Evolutionary conservation across 2,329 filamentous ascomycete genomes (phyloP), one percentile per base, ranked within the genome.

Genomic region (Talaromyces sp.): DNA sequence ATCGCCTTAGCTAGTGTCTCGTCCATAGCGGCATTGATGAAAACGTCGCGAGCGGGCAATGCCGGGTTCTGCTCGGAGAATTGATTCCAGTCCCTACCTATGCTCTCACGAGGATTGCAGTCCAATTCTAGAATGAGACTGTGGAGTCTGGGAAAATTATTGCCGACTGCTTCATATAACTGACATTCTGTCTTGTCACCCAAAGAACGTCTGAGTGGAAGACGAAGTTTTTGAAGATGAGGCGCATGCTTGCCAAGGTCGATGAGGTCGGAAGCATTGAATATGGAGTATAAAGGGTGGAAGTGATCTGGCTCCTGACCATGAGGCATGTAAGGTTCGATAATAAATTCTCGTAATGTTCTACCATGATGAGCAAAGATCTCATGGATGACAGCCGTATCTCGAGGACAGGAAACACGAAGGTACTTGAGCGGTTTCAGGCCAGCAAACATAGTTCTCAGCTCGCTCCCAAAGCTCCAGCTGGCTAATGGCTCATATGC

Each of bases 21-120:
- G 51, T 62, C 56, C 41, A 53, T 62, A 5, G 62, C 50, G n/a
- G 58, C 58, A 57, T 62, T 61, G 2, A 61, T 53, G 51, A 59
- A 11, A 46, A 52, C 35, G 28, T 33, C 53, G 19, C 35, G 28
- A 55, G 57, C 25, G 9, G 36, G 25, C n/a, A 53, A 41, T 41
- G 10, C 17, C 31, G 37, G n/a, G 31, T 25, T 41, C 25, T 39
- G 37, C 51, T 53, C 51, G 21, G 51, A 53, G 39, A 53, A 53
- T 39, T 53, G 37, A 53, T 53, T 53, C 36, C 36, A 53, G 9
- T 53, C 25, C 21, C 51, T 41, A 1, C 22, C 51, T 15, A 53
- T 19, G 51, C 51, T 53, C 22, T 53, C 51, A 21, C 51, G 51
- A 19, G 22, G 22, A 40, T 41, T 53, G 37, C 37, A 41, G 51